A percentile compares a stretch with the other conserved stretches of the same genome.
These are phyloP conservation scores for Geotrichum fermentans DNA, from an alignment of 1,139 yeast genomes.

Conservation along the genomic window DNA sequence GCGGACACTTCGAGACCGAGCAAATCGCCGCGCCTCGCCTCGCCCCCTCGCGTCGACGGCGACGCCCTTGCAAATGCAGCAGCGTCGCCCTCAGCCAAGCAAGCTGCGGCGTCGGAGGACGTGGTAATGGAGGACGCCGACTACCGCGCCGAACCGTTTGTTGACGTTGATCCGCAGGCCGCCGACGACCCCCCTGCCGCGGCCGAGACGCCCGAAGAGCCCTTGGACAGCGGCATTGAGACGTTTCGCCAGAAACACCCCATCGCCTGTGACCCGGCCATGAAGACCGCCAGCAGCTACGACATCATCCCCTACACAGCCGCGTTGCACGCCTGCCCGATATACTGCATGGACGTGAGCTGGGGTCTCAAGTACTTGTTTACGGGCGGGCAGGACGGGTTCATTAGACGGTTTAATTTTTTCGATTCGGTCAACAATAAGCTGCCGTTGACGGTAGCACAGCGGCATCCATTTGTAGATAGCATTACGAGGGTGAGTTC, in stretches of 20 bases:
- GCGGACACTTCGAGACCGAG: too few species aligned
- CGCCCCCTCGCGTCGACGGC: too few species aligned
- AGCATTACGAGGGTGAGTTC: constrained; percentile 50
- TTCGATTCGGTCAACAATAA: constrained; percentile 85
- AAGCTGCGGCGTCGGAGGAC: not conserved
- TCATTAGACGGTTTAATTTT: constrained; percentile 82
- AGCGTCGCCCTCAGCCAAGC: too few species aligned
- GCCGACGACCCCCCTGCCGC: not conserved
- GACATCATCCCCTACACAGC: constrained; percentile 44
- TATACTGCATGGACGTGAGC: constrained; percentile 74
- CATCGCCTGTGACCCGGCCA: constrained; percentile 22
- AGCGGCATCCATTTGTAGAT: constrained; percentile 83
- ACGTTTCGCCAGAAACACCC: constrained; percentile 28
- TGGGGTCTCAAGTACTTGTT: constrained; percentile 83
- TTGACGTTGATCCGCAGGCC: not conserved
- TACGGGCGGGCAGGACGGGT: constrained; percentile 97
- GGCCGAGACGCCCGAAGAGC: not conserved
- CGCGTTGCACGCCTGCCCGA: constrained; percentile 40
- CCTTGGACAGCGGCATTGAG: not conserved
- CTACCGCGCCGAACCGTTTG: constrained; percentile 6
- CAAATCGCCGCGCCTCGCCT: too few species aligned
- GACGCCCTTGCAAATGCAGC: too few species aligned
- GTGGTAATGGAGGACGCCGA: constrained; percentile 15
- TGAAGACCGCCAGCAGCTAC: constrained; percentile 29
- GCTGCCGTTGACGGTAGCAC: constrained; percentile 83